Base-by-base conservation (phyloP, 805 yeast species). In the Debaryomyces tyrocola region DNA sequence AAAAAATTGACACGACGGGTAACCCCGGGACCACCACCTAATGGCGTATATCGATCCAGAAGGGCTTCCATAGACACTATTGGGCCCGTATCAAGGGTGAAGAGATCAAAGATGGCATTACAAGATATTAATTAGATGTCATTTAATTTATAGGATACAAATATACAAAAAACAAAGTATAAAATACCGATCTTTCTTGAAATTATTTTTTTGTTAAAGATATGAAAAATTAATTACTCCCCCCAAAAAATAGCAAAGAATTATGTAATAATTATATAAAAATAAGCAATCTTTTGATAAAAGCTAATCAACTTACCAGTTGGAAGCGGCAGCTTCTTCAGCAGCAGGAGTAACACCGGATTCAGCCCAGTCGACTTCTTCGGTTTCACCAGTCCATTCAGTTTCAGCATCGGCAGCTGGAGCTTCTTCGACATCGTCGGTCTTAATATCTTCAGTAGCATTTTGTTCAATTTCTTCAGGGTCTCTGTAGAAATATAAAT, bases 401-500 rank as follows among this genome's bases (percentile, higher is more conserved):
- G 75, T 63, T 59, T 72, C 77, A 59, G 77, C 83, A 64, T 77
- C 85, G 56, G 73, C 75, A 65, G 79, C 83, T 66, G 78, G 85
- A 69, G 82, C 87, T 64, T 80, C 82, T 63, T 75, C 80, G 54
- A 61, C 63, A 62, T 78, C 82, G 66, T 79, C 87, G 56, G 67
- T 58, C 64, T 72, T 76, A 59, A 70, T 65, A 66, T 74, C 81
- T 59, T 77, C 79, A 55, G 79, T 79, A 67, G 82, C 83, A 63
- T 78, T 83, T 66, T 83, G 82, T 80, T 90, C 96, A 77, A 87
- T 87, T 81, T 94, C 99, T 83, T 92, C 98, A 73, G 99, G 99
- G 83, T 94, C 97, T 86, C 99, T 94, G 97, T 94, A 94, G 91
- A 94, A 94, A 91, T 91, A 94, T 78, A 94, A 85, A 83, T 94